Base-by-base conservation (phyloP, 225 moss, liverwort and hornwort species). In the Anthoceros angustus region DNA sequence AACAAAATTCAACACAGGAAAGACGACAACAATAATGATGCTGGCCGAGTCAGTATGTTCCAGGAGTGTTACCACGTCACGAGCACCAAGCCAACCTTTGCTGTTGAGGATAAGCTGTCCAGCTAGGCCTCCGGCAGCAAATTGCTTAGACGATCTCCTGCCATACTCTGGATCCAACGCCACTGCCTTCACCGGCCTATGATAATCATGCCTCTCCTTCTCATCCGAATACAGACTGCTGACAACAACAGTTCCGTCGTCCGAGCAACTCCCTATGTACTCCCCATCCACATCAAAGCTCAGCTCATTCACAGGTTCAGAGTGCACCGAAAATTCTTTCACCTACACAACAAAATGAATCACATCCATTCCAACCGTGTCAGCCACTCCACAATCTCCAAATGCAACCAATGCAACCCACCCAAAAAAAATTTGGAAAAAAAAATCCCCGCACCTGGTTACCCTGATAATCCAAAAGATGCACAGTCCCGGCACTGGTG, bases 191-290 rank as follows among this genome's bases (percentile, higher is more conserved):
- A 99, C 89, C 40, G 92, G 86, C 49, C 92, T 85, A 71, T 83
- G 81, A 75, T 92, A 89, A 68, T 99, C 92, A 69, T 84, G 92
- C 71, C 89, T 89, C 43, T 86, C 89, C 60, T 70, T 89, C 71
- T 99, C 98, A 39, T 89, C 92, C 8, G 80, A 79, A 67, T 89
- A 99, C 74, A 92, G 83, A 78, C 83, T 99, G 79, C 79, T 87
- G 74, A 99, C 89, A 25, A 99, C 87, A 64, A 99, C 92, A 69
- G 81, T 84, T 24, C 98, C 89, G 75, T 98, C 98, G 70, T 92
- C 92, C 63, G 92, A 98, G 77, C 92, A 92, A 80, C 92, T 98
- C 68, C 85, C 98, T 61, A 98, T 83, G 67, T 79, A 92, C 77
- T 98, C 92, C 43, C 98, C 98, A 55, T 87, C 74, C 40, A 84